These are phyloP conservation scores for Sanghuangporus sanghuang DNA, from an alignment of 1,284 basidiomycete species.

Conservation along the genomic window DNA sequence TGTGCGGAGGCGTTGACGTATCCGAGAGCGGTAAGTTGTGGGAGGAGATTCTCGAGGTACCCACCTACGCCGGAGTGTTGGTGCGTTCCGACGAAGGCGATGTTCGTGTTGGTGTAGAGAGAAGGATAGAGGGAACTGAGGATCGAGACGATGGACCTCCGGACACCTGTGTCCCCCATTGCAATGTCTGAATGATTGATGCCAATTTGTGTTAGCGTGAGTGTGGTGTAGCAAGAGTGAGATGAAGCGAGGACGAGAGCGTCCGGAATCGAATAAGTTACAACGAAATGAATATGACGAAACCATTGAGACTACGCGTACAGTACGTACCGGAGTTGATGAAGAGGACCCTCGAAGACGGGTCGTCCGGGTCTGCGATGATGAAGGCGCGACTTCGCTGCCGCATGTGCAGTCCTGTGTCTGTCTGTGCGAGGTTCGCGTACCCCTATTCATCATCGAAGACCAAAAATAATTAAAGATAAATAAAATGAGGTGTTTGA, in stretches of 20 bases:
- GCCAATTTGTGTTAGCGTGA: not conserved
- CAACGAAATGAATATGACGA: not conserved
- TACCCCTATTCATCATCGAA: constrained; percentile 51
- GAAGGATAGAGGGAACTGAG: constrained; percentile 54
- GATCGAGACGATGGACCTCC: constrained; percentile 59
- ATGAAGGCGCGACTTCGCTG: constrained; percentile 76
- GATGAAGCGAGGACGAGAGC: too few species aligned
- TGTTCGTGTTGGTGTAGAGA: constrained; percentile 64
- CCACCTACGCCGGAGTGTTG: constrained; percentile 77
- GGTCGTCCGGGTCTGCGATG: constrained; percentile 53
- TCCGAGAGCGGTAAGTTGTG: constrained; percentile 71
- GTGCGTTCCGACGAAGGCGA: constrained; percentile 77
- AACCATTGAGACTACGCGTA: constrained; percentile 5
- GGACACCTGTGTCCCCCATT: constrained; percentile 77
- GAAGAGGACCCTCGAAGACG: constrained; percentile 62
- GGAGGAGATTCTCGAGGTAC: constrained; percentile 72
- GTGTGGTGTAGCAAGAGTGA: not conserved
- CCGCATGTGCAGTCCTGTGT: constrained; percentile 77
- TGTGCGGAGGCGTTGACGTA: constrained; percentile 65
- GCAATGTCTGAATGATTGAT: constrained; percentile 48
- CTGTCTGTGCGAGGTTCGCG: constrained; percentile 61
- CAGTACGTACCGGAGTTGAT: constrained; percentile 66
- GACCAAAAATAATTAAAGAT: not conserved
- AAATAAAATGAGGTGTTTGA: not conserved
- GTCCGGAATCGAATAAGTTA: too few species aligned